Base-by-base conservation (phyloP, 1,139 yeast species). In the Candida sojae region DNA sequence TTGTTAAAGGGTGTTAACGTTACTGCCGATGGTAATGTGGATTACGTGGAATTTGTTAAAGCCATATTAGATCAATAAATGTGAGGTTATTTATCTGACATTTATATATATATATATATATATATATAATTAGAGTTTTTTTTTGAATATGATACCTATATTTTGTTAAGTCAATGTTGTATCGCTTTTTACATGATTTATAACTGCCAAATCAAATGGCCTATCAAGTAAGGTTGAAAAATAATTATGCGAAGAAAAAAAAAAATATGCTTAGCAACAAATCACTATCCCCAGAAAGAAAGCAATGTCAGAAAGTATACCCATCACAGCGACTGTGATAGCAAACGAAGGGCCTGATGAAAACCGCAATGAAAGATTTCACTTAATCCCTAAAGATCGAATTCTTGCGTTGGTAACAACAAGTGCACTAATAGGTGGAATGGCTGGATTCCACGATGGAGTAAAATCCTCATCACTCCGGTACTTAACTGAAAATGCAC, bases 1-100 rank as follows among this genome's bases (percentile, higher is more conserved):
- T 80, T 93, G 62, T 81, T 93, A 64, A 93, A 93, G 73, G 98
- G 98, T 53, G 96, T 95, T 54, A 88, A 88, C 60, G 93, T 92
- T 47, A 90, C 96, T 48, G 80, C 90, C 57, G 98, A 93, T 55
- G 97, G 97, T 49, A 89, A 89, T 61, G 96, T 95, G 52, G 96
- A 95, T 69, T 95, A 95, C 66, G 91, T 87, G 49, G 95, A 91
- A 67, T 93, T 93, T 68, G 97, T 92, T 61, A 92, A 91, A 77
- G 86, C 93, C 53, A 89, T 92, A 57, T 80, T 92, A 65, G 96
- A 96, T 61, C 97, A 91, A 73, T 91, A 75, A 50, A 38, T 51
- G 28, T 9, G 13, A 30, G 31, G 9, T 6, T 26, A 26, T 8
- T 26, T 17, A 17, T 17, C 21, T 17, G 21, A 3, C 2, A 5